A percentile compares a stretch with the other conserved stretches of the same genome.
Evolutionary conservation across 2,329 filamentous ascomycete species (phyloP).

Genomic region (Colletotrichum sublineola): DNA sequence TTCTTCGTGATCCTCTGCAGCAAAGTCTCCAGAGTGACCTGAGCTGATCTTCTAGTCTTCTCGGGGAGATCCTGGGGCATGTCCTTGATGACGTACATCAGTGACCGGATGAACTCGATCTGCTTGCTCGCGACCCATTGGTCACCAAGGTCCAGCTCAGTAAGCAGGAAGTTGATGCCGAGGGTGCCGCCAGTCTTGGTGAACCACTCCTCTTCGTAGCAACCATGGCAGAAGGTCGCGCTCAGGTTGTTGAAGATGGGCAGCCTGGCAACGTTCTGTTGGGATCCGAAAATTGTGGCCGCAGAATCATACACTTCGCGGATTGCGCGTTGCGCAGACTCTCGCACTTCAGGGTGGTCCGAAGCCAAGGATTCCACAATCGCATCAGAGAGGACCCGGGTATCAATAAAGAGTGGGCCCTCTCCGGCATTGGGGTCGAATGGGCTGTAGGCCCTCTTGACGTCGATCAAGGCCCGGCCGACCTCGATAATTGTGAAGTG

Average conservation of each 20-base stretch:
- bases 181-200: conserved; percentile 93
- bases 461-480: conserved; percentile 83
- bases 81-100: conserved; percentile 98
- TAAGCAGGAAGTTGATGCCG: conserved; percentile 90
- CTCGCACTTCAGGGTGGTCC: conserved; percentile 82
- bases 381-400: conserved; percentile 87
- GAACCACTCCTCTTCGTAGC: conserved; percentile 98
- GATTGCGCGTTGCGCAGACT: conserved; percentile 84
- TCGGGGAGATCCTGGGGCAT: conserved; percentile 95
- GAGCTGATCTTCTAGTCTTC: conserved; percentile 85
- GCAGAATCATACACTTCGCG: conserved; percentile 83
- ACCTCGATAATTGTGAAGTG: conserved; percentile 94
- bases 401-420: conserved; percentile 88
- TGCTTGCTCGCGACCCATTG: conserved; percentile 86
- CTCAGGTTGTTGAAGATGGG: conserved; percentile 88
- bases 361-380: conserved; percentile 92
- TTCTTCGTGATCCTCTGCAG: conserved; percentile 83
- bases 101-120: conserved; percentile 87
- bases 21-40: conserved; percentile 84
- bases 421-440: conserved; percentile 92
- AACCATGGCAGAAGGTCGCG: conserved; percentile 90
- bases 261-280: conserved; percentile 78
- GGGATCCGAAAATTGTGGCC: conserved; percentile 81
- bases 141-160: conserved; percentile 86
- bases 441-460: conserved; percentile 80